Base-by-base conservation (phyloP, 2,329 filamentous ascomycete species). In the Ophiosphaerella herpotricha region DNA sequence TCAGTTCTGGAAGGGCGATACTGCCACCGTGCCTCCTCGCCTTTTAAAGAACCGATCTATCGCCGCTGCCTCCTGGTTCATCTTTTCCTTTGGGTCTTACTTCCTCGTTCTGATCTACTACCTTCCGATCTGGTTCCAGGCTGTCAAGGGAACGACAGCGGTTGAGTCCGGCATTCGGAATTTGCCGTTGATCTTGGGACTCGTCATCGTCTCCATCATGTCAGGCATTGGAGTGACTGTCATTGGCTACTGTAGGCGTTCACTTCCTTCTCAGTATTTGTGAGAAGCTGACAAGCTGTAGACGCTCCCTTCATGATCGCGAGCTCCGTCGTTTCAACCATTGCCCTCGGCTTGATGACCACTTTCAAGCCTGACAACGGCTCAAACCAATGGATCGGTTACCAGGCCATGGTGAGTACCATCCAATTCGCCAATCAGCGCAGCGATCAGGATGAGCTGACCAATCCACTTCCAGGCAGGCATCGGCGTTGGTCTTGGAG, bases 1-100 rank as follows among this genome's bases (percentile, higher is more conserved):
- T 18, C 16, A 18, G 16, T 18, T 18, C 16, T 18, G 16, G 16
- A 18, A 18, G 16, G 16, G 16, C 14, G 79, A 70, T 0, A 64
- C 80, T 8, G 16, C 14, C 36, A 23, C 16, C 12, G 8, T 18
- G 5, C 12, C 36, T 39, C 14, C 21, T 16, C 18, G 36, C 36
- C 18, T 18, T 18, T 18, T 18, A 3, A 18, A 18, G 16, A 18
- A 18, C 16, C 16, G 3, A 18, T 18, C 16, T 18, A 18, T 18
- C 16, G 16, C 16, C 16, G 16, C 16, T 18, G 3, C 16, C 16
- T 3, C 16, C 3, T 18, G 16, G 16, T 18, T 18, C 16, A 18
- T 18, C 16, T 18, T 3, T 18, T 2, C 16, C 16, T 3, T 18
- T 18, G n/a, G n/a, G 4, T 7, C 21, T 23, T 26, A 26, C 23